Conservation (phyloP, 352 stramenopile species). For the Pythium aphanidermatum region DNA sequence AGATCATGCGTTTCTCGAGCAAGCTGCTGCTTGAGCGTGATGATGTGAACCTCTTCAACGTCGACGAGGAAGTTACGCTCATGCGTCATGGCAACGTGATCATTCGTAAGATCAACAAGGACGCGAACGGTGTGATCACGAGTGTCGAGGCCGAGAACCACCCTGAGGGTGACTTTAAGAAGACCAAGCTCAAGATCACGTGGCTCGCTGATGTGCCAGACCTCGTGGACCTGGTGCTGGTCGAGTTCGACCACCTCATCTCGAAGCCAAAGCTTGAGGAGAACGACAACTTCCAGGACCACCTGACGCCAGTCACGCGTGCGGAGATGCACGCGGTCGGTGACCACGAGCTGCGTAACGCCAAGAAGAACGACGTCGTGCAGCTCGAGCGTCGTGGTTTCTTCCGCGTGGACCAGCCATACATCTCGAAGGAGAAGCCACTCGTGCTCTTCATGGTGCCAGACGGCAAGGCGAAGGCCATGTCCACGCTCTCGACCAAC, state of each 20-base stretch:
- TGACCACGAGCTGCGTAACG: conserved; percentile 93
- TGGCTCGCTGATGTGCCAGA: conserved; percentile 93
- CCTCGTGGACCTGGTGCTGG: conserved; percentile 85
- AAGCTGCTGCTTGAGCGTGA: conserved; percentile 94
- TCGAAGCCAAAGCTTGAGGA: conserved; percentile 99
- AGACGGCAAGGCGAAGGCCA: conserved; percentile 93
- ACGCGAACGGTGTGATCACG: conserved; percentile 38
- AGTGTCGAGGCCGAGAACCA: conserved; percentile 71
- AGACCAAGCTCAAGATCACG: conserved; percentile 95
- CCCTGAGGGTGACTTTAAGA: conserved; percentile 89
- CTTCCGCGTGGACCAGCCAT: conserved; percentile 91
- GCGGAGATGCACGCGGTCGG: conserved; percentile 92
- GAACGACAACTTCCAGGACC: conserved; percentile 96
- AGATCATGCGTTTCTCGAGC: conserved; percentile 85
- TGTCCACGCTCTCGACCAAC: conserved; percentile 86
- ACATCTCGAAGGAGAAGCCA: conserved; percentile 81
- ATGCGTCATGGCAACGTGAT: conserved; percentile 96
- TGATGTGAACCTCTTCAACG: conserved; percentile 91
- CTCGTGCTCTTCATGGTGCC: conserved; percentile 98
- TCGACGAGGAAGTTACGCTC: conserved; percentile 96
- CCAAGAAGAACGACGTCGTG: conserved; percentile 94
- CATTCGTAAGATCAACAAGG: conserved; percentile 67
- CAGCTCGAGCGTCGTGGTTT: conserved; percentile 98
- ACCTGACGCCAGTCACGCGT: conserved; percentile 94
- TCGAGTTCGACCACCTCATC: conserved; percentile 99